phyloP scores from a whole-genome alignment of 768 basidiomycete genomes.

The Boletus pseudo-olivaceus region DNA sequence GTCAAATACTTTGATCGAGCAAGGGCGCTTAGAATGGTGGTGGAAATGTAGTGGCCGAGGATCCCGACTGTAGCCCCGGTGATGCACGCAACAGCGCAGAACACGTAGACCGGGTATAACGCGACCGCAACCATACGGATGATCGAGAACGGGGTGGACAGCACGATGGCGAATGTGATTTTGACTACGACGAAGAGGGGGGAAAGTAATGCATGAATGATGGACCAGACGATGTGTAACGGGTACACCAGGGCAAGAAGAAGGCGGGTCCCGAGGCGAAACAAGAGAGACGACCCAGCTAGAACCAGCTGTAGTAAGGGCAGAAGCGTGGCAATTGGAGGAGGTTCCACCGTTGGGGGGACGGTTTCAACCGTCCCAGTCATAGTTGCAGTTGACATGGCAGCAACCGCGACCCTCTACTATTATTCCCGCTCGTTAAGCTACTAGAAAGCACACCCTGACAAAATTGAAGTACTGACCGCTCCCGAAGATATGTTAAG shows the following conservation, averaged over 20 bases:
- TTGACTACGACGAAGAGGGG: conserved; percentile 44
- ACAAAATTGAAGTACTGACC: not conserved
- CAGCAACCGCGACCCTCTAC: not conserved
- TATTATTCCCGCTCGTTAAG: not conserved
- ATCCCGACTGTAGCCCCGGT: conserved; percentile 45
- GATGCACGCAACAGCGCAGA: conserved; percentile 55
- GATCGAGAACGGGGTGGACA: conserved; percentile 45
- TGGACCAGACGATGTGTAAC: conserved; percentile 22
- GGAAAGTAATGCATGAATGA: conserved; percentile 41
- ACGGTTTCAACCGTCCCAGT: not conserved
- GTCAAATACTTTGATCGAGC: conserved; percentile 13
- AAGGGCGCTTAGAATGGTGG: conserved; percentile 8
- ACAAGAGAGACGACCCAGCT: conserved; percentile 9
- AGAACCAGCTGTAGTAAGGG: conserved; percentile 16
- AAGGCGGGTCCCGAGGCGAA: conserved; percentile 10
- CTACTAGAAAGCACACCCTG: not conserved
- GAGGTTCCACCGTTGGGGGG: conserved; percentile 4
- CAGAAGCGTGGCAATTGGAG: conserved; percentile 25
- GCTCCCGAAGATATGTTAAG: not conserved
- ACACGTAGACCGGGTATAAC: conserved; percentile 54
- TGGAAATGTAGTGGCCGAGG: conserved; percentile 29
- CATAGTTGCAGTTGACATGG: conserved; percentile 8
- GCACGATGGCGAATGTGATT: conserved; percentile 38
- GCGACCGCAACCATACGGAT: conserved; percentile 38
- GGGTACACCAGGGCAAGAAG: conserved; percentile 17